A percentile compares a stretch with the other conserved stretches of the same genome.
Conservation (phyloP, 352 stramenopile genomes). For the Pythium monospermum region DNA sequence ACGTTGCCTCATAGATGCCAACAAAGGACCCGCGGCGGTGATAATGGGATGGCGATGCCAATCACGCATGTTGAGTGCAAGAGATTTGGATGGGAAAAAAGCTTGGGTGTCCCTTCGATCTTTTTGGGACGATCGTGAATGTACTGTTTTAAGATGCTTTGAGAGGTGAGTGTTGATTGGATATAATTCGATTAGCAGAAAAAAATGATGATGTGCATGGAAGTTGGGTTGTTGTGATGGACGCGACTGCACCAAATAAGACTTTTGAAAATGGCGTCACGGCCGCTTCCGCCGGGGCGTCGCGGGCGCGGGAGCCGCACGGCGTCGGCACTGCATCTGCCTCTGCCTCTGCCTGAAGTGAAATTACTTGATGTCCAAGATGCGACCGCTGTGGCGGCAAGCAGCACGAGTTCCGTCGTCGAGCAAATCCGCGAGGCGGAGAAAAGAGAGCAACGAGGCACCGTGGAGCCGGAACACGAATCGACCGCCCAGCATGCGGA, state of each 20-base stretch:
- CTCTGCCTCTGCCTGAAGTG: constrained; percentile 22
- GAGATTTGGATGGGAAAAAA: neutral
- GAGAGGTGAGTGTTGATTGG: neutral
- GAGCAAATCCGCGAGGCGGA: constrained; percentile 2
- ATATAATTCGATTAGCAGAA: too few relatives aligned
- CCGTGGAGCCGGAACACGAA: constrained; percentile 13
- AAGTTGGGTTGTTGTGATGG: too few relatives aligned
- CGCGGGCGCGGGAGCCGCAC: constrained; percentile 17
- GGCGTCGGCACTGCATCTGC: constrained; percentile 21
- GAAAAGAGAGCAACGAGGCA: neutral
- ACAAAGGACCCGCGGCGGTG: too few relatives aligned
- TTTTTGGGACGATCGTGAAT: too few relatives aligned
- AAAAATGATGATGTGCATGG: neutral
- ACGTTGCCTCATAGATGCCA: too few relatives aligned
- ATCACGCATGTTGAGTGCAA: neutral
- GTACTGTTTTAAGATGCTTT: constrained; percentile 10
- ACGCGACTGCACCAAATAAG: too few relatives aligned
- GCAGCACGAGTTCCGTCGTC: constrained; percentile 6
- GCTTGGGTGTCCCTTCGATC: constrained; percentile 7
- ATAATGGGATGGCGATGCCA: neutral
- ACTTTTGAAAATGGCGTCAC: constrained; percentile 33
- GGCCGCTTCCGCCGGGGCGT: constrained; percentile 27
- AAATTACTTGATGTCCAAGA: constrained; percentile 18
- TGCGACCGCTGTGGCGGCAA: neutral
- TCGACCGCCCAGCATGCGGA: constrained; percentile 2